Evolutionary conservation across 179 eudicot species (phyloP).

Genomic region (Spinacia oleracea): DNA sequence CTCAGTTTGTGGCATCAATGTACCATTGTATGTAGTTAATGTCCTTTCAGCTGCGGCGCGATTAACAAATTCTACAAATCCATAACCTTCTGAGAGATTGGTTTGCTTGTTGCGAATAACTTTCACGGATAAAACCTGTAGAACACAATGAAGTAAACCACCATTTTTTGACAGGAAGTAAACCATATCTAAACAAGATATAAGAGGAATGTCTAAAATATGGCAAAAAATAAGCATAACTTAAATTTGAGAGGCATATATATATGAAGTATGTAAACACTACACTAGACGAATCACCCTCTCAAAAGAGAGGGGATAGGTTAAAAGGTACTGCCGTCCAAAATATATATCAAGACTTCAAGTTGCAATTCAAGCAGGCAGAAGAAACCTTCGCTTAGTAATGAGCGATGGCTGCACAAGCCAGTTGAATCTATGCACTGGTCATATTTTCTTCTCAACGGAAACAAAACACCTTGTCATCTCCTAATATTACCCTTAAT

Average conservation of each 20-base stretch:
- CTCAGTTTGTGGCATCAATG: conserved; percentile 76
- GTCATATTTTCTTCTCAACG: neutral
- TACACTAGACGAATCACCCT: neutral
- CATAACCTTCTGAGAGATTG: conserved; percentile 80
- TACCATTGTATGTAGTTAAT: conserved; percentile 60
- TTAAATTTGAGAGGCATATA: neutral
- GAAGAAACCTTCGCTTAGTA: neutral
- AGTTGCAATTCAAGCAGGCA: neutral
- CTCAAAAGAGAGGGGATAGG: neutral
- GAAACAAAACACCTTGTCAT: neutral
- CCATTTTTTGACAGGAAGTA: neutral
- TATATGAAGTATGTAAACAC: neutral
- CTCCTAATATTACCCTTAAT: neutral
- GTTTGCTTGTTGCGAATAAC: conserved; percentile 86
- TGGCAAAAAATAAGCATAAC: neutral
- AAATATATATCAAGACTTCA: neutral
- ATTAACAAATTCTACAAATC: conserved; percentile 69
- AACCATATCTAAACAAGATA: neutral
- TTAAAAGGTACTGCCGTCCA: neutral
- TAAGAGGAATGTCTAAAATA: neutral
- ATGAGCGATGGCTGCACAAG: too few relatives aligned
- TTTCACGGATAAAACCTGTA: conserved; percentile 66
- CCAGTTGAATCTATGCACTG: too few relatives aligned
- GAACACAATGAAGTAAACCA: neutral
- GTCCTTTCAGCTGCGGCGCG: conserved; percentile 83